Evolutionary conservation across 2,329 filamentous ascomycete genomes (phyloP).

Genomic region (Ploettnerulaceae sp.): DNA sequence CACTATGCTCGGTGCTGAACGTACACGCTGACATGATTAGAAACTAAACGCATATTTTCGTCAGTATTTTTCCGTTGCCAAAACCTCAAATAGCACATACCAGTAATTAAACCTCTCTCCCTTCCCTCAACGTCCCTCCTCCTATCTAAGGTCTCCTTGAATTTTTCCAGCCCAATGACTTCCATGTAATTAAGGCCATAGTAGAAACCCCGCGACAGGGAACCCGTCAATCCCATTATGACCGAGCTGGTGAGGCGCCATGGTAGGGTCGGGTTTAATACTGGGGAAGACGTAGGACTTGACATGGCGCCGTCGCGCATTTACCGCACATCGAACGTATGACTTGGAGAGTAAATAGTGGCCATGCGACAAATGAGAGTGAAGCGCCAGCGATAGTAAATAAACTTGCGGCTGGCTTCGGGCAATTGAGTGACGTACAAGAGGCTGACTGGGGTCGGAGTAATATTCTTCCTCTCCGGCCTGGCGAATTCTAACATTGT

Average conservation of each 20-base stretch:
- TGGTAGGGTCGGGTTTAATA: conserved; percentile 40
- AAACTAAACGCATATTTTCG: conserved; percentile 49
- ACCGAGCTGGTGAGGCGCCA: conserved; percentile 71
- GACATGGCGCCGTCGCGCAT: conserved; percentile 21
- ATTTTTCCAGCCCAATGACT: conserved; percentile 68
- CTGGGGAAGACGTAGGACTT: conserved; percentile 12
- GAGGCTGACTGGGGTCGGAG: neutral
- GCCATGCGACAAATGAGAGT: conserved; percentile 17
- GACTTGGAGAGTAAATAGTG: conserved; percentile 9
- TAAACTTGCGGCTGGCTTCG: neutral
- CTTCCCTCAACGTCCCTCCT: conserved; percentile 62
- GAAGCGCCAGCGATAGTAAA: conserved; percentile 5
- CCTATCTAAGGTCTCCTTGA: conserved; percentile 70
- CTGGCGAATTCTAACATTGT: neutral
- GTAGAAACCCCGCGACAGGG: conserved; percentile 69
- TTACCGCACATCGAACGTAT: conserved; percentile 18
- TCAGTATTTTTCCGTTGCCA: conserved; percentile 5
- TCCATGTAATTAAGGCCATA: conserved; percentile 70
- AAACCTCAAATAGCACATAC: conserved; percentile 38
- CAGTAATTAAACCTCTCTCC: conserved; percentile 76
- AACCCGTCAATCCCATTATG: conserved; percentile 68
- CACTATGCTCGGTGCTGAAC: conserved; percentile 37
- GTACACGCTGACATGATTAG: conserved; percentile 86
- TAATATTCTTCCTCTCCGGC: conserved; percentile 4
- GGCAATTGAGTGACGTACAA: conserved; percentile 7